Percentiles rank a stretch among this genome's conserved stretches.
Conservation (phyloP, 306 rosid genomes). For the Vigna hirtella region DNA sequence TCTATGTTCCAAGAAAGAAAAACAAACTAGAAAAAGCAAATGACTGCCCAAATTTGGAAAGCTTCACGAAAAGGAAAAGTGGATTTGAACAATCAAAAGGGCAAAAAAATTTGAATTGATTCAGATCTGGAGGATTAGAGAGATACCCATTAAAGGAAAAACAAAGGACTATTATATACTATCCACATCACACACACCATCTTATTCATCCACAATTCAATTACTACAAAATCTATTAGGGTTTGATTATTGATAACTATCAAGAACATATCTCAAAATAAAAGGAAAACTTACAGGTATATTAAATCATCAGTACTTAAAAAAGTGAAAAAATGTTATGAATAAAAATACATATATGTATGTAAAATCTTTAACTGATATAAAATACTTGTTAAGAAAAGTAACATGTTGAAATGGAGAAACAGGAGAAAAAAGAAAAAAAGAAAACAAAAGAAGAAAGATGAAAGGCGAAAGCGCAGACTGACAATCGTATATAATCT, state of each 20-base stretch:
- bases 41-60: conserved; percentile 39
- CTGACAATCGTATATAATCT: not conserved
- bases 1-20: conserved; percentile 57
- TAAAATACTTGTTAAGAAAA: not conserved
- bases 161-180: not conserved
- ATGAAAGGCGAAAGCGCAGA: not conserved
- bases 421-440: not conserved
- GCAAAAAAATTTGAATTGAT: conserved; percentile 23
- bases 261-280: not conserved
- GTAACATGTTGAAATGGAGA: not conserved
- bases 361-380: not conserved
- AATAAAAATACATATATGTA: too few relatives aligned
- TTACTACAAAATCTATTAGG: conserved; percentile 51
- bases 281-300: not conserved
- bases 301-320: not conserved
- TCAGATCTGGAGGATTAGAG: conserved; percentile 61
- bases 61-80: not conserved
- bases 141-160: conserved; percentile 47
- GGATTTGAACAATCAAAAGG: conserved; percentile 4
- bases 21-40: not conserved
- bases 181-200: conserved; percentile 29
- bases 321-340: not conserved
- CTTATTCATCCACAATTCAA: conserved; percentile 14
- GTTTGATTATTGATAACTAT: conserved; percentile 28
- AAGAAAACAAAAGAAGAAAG: not conserved